Evolutionary conservation across 2,329 filamentous ascomycete genomes (phyloP).

Genomic region (Neopestalotiopsis rosae): DNA sequence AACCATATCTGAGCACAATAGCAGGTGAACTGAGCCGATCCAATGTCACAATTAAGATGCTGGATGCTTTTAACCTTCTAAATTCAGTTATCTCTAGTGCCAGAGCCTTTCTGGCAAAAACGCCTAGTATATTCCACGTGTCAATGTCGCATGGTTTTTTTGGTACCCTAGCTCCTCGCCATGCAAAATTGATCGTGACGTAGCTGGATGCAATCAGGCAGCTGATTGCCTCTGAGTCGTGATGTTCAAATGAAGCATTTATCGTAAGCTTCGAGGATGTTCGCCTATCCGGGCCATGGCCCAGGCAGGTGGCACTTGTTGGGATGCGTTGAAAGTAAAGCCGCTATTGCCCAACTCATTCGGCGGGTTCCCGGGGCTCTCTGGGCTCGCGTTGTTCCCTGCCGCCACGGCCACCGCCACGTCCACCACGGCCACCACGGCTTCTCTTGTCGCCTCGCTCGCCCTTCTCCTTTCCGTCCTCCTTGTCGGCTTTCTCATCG

Average conservation of each 20-base stretch:
- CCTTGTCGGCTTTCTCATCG: conserved; percentile 51
- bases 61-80: conserved; percentile 8
- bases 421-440: conserved; percentile 43
- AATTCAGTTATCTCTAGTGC: conserved; percentile 14
- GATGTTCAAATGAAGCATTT: conserved; percentile 10
- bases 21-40: not conserved
- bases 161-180: conserved; percentile 19
- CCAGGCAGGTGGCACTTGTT: not conserved
- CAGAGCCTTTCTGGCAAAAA: conserved; percentile 14
- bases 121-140: conserved; percentile 19
- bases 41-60: not conserved
- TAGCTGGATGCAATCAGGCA: not conserved
- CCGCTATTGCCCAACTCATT: conserved; percentile 29
- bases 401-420: conserved; percentile 56
- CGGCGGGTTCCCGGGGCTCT: conserved; percentile 54
- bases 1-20: not conserved
- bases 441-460: conserved; percentile 50
- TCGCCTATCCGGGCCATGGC: not conserved
- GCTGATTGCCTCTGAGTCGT: not conserved
- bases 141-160: conserved; percentile 13
- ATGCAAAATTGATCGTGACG: conserved; percentile 17
- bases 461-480: conserved; percentile 45
- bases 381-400: conserved; percentile 52
- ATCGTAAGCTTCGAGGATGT: conserved; percentile 1
- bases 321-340: not conserved